Conservation (phyloP, 176 grass and related monocot species). For the Guadua angustifolia region DNA sequence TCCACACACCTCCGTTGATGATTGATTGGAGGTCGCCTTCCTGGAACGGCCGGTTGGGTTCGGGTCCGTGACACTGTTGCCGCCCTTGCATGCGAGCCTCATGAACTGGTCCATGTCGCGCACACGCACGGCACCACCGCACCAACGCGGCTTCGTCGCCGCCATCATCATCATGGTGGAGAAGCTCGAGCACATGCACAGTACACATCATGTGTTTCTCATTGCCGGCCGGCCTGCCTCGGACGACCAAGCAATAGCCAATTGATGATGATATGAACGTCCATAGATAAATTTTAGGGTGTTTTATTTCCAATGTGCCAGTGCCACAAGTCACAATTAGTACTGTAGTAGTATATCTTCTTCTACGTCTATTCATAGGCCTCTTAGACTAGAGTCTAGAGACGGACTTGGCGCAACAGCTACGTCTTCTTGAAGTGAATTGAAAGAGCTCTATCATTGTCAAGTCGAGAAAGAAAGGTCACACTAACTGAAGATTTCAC, state of each 20-base stretch:
- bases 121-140: constrained; percentile 19
- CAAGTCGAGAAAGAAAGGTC: constrained; percentile 23
- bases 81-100: constrained; percentile 36
- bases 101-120: constrained; percentile 42
- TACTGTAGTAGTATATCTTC: neutral
- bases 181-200: neutral
- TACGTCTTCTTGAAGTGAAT: constrained; percentile 9
- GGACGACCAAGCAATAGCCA: neutral
- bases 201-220: neutral
- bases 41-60: constrained; percentile 10
- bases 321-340: neutral
- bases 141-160: neutral
- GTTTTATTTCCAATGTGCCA: neutral
- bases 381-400: constrained; percentile 38
- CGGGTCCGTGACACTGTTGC: neutral
- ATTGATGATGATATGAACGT: neutral
- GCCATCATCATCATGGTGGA: constrained; percentile 1
- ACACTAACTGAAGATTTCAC: constrained; percentile 13
- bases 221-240: neutral
- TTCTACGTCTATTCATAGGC: constrained; percentile 23
- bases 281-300: neutral
- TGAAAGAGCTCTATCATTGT: constrained; percentile 16
- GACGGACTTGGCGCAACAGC: constrained; percentile 18
- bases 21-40: neutral
- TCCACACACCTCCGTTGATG: constrained; percentile 26